These are phyloP conservation scores for Suillus ampliporus DNA, from an alignment of 768 basidiomycete genomes.

Conservation along the genomic window DNA sequence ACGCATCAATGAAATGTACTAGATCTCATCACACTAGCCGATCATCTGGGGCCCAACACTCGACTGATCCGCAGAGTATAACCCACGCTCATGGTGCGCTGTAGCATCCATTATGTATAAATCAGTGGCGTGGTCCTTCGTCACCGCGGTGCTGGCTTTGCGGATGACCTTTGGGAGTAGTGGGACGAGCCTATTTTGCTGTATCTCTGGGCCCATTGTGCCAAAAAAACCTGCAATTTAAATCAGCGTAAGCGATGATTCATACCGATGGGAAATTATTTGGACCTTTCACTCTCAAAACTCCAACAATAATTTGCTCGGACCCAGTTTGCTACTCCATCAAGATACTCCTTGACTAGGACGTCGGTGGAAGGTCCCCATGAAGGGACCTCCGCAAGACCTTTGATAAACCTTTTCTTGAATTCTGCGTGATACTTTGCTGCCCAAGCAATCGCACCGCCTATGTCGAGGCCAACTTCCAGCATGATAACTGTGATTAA, in stretches of 20 bases:
- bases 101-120: background rate
- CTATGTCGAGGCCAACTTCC: no score
- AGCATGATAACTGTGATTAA: no score
- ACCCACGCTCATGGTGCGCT: background rate
- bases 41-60: no score
- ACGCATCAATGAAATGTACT: no score
- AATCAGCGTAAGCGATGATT: background rate
- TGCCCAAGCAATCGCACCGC: no score
- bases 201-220: slow-evolving; percentile 25
- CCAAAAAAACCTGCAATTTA: slow-evolving; percentile 35
- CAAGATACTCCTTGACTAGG: no score
- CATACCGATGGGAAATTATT: background rate
- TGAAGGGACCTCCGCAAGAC: no score
- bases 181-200: slow-evolving; percentile 21
- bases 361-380: no score
- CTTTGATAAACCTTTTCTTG: no score
- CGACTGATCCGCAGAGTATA: no score
- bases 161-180: slow-evolving; percentile 4
- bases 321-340: slow-evolving; percentile 36
- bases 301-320: slow-evolving; percentile 34
- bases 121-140: background rate
- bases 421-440: no score
- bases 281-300: slow-evolving; percentile 31
- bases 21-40: no score
- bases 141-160: background rate